Evolutionary conservation across 1,139 yeast species (phyloP).

Genomic region (Geotrichum macrosporum): DNA sequence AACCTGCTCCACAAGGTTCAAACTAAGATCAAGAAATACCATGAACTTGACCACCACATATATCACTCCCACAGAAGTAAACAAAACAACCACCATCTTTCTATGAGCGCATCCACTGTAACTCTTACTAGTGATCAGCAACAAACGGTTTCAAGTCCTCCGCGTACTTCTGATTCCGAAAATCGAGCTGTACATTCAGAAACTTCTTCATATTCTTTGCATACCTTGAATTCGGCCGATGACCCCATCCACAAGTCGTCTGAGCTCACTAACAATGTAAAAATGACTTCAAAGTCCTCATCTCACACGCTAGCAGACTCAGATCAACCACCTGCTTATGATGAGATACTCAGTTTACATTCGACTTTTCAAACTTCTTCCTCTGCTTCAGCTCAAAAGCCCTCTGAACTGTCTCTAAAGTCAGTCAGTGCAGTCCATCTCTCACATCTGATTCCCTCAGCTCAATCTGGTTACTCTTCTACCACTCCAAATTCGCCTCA

Average conservation of each 20-base stretch:
- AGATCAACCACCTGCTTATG: constrained; percentile 2
- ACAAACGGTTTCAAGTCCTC: too few species aligned
- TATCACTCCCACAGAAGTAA: constrained; percentile 20
- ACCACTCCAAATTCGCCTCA: constrained; percentile 3
- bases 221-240: neutral
- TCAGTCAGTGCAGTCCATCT: constrained; percentile 10
- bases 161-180: too few species aligned
- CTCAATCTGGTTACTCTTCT: neutral
- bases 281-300: too few species aligned
- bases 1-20: constrained; percentile 6
- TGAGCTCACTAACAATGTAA: too few species aligned
- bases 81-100: constrained; percentile 27
- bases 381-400: neutral
- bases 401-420: constrained; percentile 4
- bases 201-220: neutral
- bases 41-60: constrained; percentile 22
- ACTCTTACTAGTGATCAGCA: neutral
- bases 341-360: too few species aligned
- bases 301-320: too few species aligned
- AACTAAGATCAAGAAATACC: neutral
- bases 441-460: neutral
- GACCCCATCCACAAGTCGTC: neutral
- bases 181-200: too few species aligned
- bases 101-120: neutral
- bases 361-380: too few species aligned